phyloP scores from a whole-genome alignment of 179 eudicot genomes.

The Spergularia azorica region DNA sequence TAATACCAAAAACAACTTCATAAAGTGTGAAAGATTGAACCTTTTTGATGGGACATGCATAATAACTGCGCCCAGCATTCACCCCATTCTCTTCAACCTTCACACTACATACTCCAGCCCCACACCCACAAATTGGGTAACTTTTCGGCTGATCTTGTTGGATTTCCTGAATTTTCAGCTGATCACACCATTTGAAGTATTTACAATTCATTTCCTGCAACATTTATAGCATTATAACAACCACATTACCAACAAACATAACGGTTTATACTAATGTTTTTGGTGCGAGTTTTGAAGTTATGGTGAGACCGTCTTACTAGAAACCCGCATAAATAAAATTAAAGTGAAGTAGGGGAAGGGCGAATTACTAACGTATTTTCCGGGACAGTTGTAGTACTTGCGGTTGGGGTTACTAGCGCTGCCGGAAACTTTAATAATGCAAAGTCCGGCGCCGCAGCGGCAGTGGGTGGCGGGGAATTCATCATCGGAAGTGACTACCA shows the following conservation, averaged over 20 bases:
- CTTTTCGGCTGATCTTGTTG: conserved; percentile 10
- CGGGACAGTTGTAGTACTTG: conserved; percentile 26
- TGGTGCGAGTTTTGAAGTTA: not conserved
- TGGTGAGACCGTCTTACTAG: no score
- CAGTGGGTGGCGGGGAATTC: conserved; percentile 23
- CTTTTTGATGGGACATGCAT: conserved; percentile 26
- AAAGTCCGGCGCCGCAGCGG: conserved; percentile 27
- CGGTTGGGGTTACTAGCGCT: conserved; percentile 2
- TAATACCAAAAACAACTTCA: not conserved
- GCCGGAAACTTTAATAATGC: conserved; percentile 17
- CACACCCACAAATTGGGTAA: conserved; percentile 30
- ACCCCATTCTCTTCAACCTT: conserved; percentile 4
- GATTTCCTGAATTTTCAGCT: not conserved
- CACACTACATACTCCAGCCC: conserved; percentile 26
- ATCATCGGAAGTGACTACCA: not conserved
- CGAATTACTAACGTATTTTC: conserved; percentile 5
- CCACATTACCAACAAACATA: not conserved
- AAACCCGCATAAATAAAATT: no score
- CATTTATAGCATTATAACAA: not conserved
- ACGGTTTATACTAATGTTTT: no score
- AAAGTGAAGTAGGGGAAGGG: not conserved
- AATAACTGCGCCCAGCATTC: conserved; percentile 11
- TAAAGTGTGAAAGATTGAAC: conserved; percentile 8
- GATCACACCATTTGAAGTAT: conserved; percentile 30
- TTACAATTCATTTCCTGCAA: conserved; percentile 23